Conservation (phyloP, 129 eudicot genomes). For the Saposhnikovia divaricata region DNA sequence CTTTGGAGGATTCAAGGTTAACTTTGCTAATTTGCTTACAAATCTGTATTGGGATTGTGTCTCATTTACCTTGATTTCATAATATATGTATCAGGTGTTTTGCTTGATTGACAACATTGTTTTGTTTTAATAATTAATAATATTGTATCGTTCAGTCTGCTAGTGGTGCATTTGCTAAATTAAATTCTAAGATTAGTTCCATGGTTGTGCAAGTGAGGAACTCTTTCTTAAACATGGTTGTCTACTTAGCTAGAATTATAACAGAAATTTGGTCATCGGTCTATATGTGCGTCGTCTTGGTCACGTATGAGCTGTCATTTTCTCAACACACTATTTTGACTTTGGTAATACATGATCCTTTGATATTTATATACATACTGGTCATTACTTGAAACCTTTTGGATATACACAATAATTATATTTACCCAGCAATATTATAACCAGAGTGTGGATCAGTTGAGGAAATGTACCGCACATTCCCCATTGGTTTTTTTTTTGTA, state of each 20-base stretch:
- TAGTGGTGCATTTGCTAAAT: background rate
- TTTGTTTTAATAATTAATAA: background rate
- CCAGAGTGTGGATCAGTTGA: background rate
- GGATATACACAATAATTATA: background rate
- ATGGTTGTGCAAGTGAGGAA: background rate
- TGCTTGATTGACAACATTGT: background rate
- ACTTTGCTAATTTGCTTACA: background rate
- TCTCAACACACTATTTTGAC: background rate
- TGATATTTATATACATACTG: background rate
- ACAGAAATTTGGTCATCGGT: background rate
- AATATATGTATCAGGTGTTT: background rate
- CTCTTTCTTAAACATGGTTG: background rate
- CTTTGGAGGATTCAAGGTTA: constrained; percentile 11
- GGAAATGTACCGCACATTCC: background rate
- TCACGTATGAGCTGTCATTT: background rate
- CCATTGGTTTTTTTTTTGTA: background rate
- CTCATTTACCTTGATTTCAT: background rate
- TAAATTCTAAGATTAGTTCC: background rate
- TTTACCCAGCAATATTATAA: background rate
- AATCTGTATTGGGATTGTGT: background rate
- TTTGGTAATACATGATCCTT: no score
- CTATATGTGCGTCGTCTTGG: background rate
- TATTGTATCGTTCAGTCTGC: background rate
- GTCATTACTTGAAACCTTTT: background rate
- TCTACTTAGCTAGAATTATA: background rate